A percentile compares a stretch with the other conserved stretches of the same genome.
Conservation (phyloP, 805 yeast species). For the Lachancea waltii region DNA sequence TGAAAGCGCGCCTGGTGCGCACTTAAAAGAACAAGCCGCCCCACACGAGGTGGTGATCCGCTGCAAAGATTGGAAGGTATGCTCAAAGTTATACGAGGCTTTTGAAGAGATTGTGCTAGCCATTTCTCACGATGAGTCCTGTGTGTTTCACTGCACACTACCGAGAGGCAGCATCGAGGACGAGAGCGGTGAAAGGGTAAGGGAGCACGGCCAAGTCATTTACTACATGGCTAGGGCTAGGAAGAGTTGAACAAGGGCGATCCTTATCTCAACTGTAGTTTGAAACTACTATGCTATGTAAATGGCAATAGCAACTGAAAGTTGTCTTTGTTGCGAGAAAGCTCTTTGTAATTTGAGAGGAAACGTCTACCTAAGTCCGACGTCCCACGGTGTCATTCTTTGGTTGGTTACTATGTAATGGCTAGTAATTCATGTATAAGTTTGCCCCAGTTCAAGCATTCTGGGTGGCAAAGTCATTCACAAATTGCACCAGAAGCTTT, state of each 20-base stretch:
- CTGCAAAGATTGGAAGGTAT: constrained; percentile 62
- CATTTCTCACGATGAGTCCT: constrained; percentile 49
- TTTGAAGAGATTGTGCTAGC: constrained; percentile 57
- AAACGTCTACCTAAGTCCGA: too few species aligned
- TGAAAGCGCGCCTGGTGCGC: background rate
- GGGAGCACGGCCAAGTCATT: constrained; percentile 56
- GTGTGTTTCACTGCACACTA: constrained; percentile 59
- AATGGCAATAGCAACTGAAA: too few species aligned
- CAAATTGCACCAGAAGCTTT: constrained; percentile 47
- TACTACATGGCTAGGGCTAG: constrained; percentile 44
- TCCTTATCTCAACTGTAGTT: too few species aligned
- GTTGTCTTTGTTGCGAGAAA: too few species aligned
- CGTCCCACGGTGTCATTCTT: too few species aligned
- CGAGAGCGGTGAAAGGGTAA: constrained; percentile 19
- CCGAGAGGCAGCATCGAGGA: constrained; percentile 39
- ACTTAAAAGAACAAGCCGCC: constrained; percentile 17
- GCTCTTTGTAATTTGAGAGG: too few species aligned
- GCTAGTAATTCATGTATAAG: background rate
- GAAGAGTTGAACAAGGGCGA: constrained; percentile 19
- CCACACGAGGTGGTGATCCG: constrained; percentile 43
- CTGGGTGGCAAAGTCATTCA: constrained; percentile 51
- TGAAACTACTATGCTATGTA: too few species aligned
- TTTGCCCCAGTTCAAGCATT: background rate
- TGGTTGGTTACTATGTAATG: too few species aligned
- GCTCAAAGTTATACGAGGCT: constrained; percentile 51